Evolutionary conservation across 345 rosid genomes (phyloP), one percentile per base, ranked within the genome.

Genomic region (Litchi chinensis): DNA sequence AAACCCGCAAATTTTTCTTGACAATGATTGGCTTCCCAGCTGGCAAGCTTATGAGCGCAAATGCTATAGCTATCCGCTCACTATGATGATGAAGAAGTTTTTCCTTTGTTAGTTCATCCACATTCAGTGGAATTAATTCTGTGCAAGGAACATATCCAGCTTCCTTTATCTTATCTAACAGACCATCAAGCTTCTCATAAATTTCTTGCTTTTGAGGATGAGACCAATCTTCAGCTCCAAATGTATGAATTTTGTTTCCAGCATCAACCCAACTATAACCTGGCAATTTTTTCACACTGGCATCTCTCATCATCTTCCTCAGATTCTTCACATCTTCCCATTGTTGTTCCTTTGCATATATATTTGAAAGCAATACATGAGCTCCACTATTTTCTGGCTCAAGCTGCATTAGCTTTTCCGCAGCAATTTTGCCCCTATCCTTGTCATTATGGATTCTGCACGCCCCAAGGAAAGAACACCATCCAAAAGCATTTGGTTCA

Each of bases 241-340:
- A 70, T 40, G 46, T 71, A 71, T 50, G 63, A 16, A 37, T 70
- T 54, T 71, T 50, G 75, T 54, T 71, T 28, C 75, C 64, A 52
- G 57, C 39, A 70, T 70, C 60, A 70, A 70, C 74, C 75, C 75
- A 71, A 52, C 62, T 71, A 71, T 52, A 71, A 71, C 75, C 75
- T 26, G 75, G 75, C 43, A 71, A 71, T 18, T 71, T 71, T 16
- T 71, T 71, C 13, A 71, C 64, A 32, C 16, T 71, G 62, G 63
- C 64, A 28, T 71, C 64, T 52, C 57, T 52, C 62, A 71, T 71
- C 43, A 71, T 71, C 63, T 71, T 54, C 64, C 75, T 52, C 75
- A 71, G 37, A 71, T 28, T 71, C 75, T 21, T 71, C 24, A 54
- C 75, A 71, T 71, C 64, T 71, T 54, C 75, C 75, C 75, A 71